phyloP scores from a whole-genome alignment of 176 grass and related monocot genomes.

The Oryza australiensis region DNA sequence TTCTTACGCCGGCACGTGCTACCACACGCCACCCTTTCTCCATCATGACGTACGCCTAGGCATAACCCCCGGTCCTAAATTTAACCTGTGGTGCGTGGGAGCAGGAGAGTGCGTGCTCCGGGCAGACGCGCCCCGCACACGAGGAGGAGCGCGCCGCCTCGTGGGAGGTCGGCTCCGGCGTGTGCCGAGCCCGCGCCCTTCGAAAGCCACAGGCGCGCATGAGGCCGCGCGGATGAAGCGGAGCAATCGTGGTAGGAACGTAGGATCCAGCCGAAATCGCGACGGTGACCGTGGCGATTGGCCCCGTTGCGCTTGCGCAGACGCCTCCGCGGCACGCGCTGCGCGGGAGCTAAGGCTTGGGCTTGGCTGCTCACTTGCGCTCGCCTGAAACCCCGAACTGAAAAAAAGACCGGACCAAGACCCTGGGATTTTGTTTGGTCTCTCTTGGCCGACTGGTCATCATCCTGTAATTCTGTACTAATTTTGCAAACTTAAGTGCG shows the following conservation, averaged over 20 bases:
- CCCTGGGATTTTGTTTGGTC: too few relatives aligned
- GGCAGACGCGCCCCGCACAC: background rate
- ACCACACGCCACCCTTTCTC: background rate
- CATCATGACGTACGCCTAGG: too few relatives aligned
- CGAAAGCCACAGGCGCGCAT: background rate
- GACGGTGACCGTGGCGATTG: background rate
- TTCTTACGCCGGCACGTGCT: constrained; percentile 14
- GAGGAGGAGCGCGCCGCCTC: background rate
- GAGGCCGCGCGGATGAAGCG: background rate
- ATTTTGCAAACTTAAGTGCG: background rate
- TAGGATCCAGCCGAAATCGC: background rate
- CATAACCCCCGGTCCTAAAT: background rate
- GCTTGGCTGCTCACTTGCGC: too few relatives aligned
- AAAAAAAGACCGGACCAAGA: too few relatives aligned
- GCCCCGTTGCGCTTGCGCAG: too few relatives aligned
- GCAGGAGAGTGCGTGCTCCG: too few relatives aligned
- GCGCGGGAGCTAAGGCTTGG: too few relatives aligned
- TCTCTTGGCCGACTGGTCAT: too few relatives aligned
- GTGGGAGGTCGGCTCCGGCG: constrained; percentile 2
- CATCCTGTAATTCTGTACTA: too few relatives aligned
- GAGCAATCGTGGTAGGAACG: background rate
- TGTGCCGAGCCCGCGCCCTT: constrained; percentile 9
- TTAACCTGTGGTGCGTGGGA: background rate
- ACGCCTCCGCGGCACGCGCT: too few relatives aligned
- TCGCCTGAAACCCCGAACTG: too few relatives aligned